These are phyloP conservation scores for Aspergillus uvarum DNA, from an alignment of 2,329 filamentous ascomycete genomes.

Conservation along the genomic window DNA sequence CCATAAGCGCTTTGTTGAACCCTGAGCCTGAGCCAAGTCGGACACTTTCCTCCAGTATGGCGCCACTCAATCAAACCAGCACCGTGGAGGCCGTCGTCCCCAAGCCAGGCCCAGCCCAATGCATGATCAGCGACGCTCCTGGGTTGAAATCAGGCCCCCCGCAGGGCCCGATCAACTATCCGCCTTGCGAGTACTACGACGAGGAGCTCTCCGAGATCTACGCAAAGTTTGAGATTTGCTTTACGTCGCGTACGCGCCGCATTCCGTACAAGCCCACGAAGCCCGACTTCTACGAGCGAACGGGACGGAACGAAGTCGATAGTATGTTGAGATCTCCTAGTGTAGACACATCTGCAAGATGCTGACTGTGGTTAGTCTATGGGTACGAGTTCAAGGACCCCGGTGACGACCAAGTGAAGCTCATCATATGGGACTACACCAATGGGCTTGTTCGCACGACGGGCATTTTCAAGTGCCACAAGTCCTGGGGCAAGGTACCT, in stretches of 20 bases:
- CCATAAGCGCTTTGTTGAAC: neutral
- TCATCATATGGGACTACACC: slow-evolving; percentile 97
- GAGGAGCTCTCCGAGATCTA: neutral
- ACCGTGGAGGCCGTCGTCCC: neutral
- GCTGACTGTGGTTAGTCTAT: slow-evolving; percentile 27
- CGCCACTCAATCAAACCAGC: neutral
- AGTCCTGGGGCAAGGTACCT: slow-evolving; percentile 73
- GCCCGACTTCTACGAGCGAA: neutral
- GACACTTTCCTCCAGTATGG: neutral
- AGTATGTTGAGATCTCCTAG: neutral
- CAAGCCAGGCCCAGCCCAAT: neutral
- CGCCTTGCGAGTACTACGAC: neutral
- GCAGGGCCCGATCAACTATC: neutral
- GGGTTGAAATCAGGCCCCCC: neutral
- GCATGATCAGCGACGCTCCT: neutral
- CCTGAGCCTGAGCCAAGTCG: neutral
- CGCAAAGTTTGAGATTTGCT: neutral
- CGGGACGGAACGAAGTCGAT: neutral
- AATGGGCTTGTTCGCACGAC: slow-evolving; percentile 91
- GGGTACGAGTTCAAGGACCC: slow-evolving; percentile 77
- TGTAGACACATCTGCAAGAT: neutral
- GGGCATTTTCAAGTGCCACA: slow-evolving; percentile 87
- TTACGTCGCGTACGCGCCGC: neutral
- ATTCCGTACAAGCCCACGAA: neutral
- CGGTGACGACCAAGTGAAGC: slow-evolving; percentile 63